These are phyloP conservation scores for Didymella arachidicola DNA, from an alignment of 2,329 filamentous ascomycete genomes.

Conservation along the genomic window DNA sequence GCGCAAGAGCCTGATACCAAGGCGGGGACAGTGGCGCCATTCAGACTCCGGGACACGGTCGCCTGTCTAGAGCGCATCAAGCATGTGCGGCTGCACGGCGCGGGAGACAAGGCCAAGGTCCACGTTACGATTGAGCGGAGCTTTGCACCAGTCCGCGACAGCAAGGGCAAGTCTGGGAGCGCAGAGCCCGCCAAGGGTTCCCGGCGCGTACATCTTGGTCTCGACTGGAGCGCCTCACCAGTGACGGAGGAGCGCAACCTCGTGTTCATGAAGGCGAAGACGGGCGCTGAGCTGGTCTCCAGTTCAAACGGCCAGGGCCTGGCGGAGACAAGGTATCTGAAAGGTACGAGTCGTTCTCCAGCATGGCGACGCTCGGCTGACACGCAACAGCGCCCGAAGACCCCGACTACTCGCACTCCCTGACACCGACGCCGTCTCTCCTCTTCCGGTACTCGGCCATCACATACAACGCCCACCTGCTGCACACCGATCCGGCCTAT, in stretches of 20 bases:
- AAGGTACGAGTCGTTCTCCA: constrained; percentile 33
- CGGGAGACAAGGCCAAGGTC: constrained; percentile 59
- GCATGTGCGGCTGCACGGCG: constrained; percentile 59
- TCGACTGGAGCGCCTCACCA: constrained; percentile 45
- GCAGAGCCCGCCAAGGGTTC: not conserved
- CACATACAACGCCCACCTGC: constrained; percentile 89
- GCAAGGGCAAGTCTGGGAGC: not conserved
- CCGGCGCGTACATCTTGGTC: constrained; percentile 16
- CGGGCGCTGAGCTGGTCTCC: constrained; percentile 48
- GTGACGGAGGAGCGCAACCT: constrained; percentile 68
- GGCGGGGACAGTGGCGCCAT: constrained; percentile 15
- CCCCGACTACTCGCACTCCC: constrained; percentile 64
- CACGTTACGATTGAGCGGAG: constrained; percentile 67
- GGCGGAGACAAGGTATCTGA: constrained; percentile 49
- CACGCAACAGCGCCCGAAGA: constrained; percentile 54
- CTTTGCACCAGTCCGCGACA: constrained; percentile 5
- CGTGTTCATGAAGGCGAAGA: constrained; percentile 67
- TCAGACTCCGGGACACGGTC: constrained; percentile 22
- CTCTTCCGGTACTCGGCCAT: constrained; percentile 88
- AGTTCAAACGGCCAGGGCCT: constrained; percentile 39
- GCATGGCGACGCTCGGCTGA: constrained; percentile 17
- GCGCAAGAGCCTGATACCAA: constrained; percentile 7
- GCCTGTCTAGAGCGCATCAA: constrained; percentile 56
- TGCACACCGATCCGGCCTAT: constrained; percentile 82
- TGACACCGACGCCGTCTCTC: constrained; percentile 73